Evolutionary conservation across 495 filamentous ascomycete genomes (phyloP).

Genomic region (Neurospora sp.): DNA sequence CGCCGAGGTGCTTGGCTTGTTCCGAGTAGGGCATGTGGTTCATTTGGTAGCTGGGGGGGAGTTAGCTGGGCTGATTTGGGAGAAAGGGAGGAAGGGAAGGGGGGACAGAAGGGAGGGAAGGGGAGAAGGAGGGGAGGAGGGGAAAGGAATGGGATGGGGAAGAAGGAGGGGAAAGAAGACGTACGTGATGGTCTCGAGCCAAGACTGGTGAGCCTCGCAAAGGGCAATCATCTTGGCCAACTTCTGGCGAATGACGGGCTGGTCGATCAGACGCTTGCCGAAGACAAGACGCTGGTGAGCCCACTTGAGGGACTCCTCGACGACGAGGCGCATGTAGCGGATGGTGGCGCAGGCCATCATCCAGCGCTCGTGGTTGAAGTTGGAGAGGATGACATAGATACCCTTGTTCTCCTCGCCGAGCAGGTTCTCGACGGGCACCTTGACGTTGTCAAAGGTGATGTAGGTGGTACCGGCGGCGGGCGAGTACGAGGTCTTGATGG

Average conservation of each 20-base stretch:
- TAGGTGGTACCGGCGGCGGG: constrained; percentile 69
- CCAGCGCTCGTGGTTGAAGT: constrained; percentile 78
- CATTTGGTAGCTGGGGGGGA: constrained; percentile 59
- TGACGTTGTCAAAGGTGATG: constrained; percentile 78
- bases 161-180: background rate
- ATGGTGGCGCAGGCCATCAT: constrained; percentile 57
- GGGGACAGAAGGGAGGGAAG: background rate
- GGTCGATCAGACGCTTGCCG: constrained; percentile 67
- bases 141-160: background rate
- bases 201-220: constrained; percentile 71
- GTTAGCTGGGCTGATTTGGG: background rate
- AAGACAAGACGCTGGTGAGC: constrained; percentile 84
- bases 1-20: constrained; percentile 65
- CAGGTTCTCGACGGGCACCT: constrained; percentile 70
- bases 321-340: constrained; percentile 55
- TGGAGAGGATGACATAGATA: constrained; percentile 78
- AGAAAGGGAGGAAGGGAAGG: background rate
- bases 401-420: constrained; percentile 81
- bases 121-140: background rate
- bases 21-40: constrained; percentile 71
- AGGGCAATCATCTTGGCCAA: constrained; percentile 83
- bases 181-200: constrained; percentile 64
- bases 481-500: constrained; percentile 83
- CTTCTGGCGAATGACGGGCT: constrained; percentile 81
- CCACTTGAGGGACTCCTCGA: constrained; percentile 86